Evolutionary conservation across 1,284 basidiomycete genomes (phyloP).

Genomic region (Stygiomarasmius scandens): DNA sequence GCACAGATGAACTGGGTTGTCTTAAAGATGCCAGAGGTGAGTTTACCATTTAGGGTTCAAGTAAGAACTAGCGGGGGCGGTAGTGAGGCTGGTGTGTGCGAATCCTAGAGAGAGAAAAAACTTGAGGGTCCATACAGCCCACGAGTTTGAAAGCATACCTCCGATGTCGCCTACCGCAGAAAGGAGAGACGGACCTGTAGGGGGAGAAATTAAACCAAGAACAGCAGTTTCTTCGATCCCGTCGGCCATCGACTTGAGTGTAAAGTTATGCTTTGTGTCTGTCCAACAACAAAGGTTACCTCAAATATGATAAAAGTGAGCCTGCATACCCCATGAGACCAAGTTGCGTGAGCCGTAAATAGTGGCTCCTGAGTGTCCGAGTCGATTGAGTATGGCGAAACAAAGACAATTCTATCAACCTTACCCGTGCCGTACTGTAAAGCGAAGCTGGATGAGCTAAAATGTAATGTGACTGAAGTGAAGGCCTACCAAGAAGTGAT

Average conservation of each 20-base stretch:
- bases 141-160: constrained; percentile 33
- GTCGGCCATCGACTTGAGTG: constrained; percentile 60
- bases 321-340: not conserved
- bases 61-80: constrained; percentile 44
- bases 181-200: constrained; percentile 49
- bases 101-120: constrained; percentile 43
- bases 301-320: not conserved
- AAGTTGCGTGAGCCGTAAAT: constrained; percentile 41
- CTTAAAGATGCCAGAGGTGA: too few species aligned
- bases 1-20: too few species aligned
- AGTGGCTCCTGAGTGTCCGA: constrained; percentile 50
- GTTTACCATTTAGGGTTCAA: constrained; percentile 49
- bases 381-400: constrained; percentile 22
- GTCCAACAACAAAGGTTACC: constrained; percentile 41
- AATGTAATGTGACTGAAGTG: not conserved
- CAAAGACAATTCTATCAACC: constrained; percentile 14
- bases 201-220: constrained; percentile 27
- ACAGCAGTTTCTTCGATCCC: constrained; percentile 68
- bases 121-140: not conserved
- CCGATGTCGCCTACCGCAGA: constrained; percentile 61
- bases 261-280: constrained; percentile 59
- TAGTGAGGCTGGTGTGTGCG: constrained; percentile 51
- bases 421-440: not conserved
- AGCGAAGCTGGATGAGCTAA: not conserved
- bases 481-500: constrained; percentile 47